These are phyloP conservation scores for Penicillium paxilli DNA, from an alignment of 495 filamentous ascomycete genomes.

Conservation along the genomic window DNA sequence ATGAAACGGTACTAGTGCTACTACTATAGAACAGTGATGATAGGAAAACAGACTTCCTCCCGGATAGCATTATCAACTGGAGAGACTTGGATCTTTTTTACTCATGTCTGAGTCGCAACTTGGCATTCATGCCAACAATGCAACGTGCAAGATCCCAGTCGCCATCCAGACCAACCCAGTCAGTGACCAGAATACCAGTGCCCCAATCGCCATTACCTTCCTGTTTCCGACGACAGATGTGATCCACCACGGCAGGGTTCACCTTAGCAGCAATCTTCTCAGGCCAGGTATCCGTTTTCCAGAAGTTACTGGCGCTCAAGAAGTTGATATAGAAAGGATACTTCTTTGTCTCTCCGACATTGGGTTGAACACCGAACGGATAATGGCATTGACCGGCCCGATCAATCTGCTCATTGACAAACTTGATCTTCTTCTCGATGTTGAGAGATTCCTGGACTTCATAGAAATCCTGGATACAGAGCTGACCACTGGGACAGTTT, in stretches of 20 bases:
- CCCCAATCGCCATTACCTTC: conserved; percentile 67
- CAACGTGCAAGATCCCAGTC: conserved; percentile 93
- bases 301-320: conserved; percentile 88
- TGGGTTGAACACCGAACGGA: conserved; percentile 38
- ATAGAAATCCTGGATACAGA: conserved; percentile 95
- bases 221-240: conserved; percentile 69
- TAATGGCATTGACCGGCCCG: conserved; percentile 58
- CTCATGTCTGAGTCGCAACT: conserved; percentile 54
- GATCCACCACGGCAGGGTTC: conserved; percentile 84
- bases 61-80: not conserved
- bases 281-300: conserved; percentile 87
- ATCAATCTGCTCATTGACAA: conserved; percentile 70
- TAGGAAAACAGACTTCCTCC: not conserved
- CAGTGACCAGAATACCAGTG: conserved; percentile 90
- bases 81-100: not conserved
- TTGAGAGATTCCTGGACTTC: conserved; percentile 75
- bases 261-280: conserved; percentile 89
- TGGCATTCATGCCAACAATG: conserved; percentile 89
- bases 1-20: not conserved
- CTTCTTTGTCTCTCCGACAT: conserved; percentile 32
- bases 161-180: conserved; percentile 86
- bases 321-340: conserved; percentile 89
- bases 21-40: not conserved
- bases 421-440: conserved; percentile 77
- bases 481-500: conserved; percentile 66